Evolutionary conservation across 2,329 filamentous ascomycete species (phyloP), one percentile per base, ranked within the genome.

Genomic region (Pleomassaria siparia): DNA sequence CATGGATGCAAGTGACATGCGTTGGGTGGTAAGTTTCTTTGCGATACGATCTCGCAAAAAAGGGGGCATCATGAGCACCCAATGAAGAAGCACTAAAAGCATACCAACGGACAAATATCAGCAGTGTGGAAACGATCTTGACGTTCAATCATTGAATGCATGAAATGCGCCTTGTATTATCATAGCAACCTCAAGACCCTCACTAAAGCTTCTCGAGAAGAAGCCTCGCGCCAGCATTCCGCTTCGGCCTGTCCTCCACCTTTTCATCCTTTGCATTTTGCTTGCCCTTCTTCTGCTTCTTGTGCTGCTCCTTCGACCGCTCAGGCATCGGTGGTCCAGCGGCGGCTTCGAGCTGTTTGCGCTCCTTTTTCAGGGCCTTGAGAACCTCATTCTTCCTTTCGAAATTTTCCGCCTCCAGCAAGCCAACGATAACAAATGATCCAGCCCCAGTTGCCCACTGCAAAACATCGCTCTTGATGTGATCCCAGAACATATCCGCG

Each of bases 391-490:
- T 78, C 60, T 80, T 83, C 59, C 84, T 78, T 21, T 76, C 77
- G 61, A 94, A 94, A 48, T 84, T 83, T 32, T 69, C 66, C 0
- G 87, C 82, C 73, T 97, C 92, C 4, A 91, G 72, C 56, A 97
- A 74, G 13, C 85, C 87, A 21, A 97, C 81, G 3, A 96, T 80
- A 10, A 95, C 89, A 60, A 96, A 97, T 1, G 88, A 89, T 58
- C 90, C 91, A 1, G 86, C 82, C 0, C 91, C 88, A 0, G 86
- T 91, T 0, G 92, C 91, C 94, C 94, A 99, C 16, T 83, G 76
- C 48, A 94, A 70, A 20, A 95, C 74, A 56, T 89, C 76, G 1
- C 85, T 81, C 67, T 88, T 82, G 70, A 97, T 91, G 51, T 87
- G 76, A 5, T 86, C 83, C 68, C 92, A 97, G n/a, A 99, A 78